phyloP scores from a whole-genome alignment of 768 basidiomycete genomes.

The Lactifluus subvellereus region DNA sequence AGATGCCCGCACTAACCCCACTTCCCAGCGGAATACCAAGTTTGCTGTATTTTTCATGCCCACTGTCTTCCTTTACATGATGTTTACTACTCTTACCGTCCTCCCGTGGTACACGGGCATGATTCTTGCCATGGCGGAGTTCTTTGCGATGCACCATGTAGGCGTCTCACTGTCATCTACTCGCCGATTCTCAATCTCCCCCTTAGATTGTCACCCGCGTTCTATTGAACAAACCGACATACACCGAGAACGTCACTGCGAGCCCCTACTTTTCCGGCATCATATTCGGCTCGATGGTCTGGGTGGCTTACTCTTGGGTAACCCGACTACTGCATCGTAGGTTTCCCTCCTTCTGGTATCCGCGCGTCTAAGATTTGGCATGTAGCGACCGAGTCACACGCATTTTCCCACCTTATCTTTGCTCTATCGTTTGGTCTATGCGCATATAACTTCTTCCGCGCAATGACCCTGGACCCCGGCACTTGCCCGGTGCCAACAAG shows the following conservation, averaged over 20 bases:
- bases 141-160: slow-evolving; percentile 93
- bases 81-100: slow-evolving; percentile 77
- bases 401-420: slow-evolving; percentile 72
- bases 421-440: slow-evolving; percentile 66
- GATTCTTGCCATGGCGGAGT: slow-evolving; percentile 76
- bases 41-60: slow-evolving; percentile 75
- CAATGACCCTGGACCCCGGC: slow-evolving; percentile 86
- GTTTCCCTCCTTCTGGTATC: slow-evolving; percentile 25
- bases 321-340: slow-evolving; percentile 68
- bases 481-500: slow-evolving; percentile 73
- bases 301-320: slow-evolving; percentile 52
- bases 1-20: background rate
- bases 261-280: slow-evolving; percentile 94
- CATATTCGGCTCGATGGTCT: slow-evolving; percentile 74
- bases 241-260: slow-evolving; percentile 76
- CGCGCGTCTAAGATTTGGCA: slow-evolving; percentile 2
- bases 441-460: slow-evolving; percentile 85
- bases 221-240: slow-evolving; percentile 72
- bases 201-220: slow-evolving; percentile 76
- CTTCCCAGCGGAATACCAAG: slow-evolving; percentile 69
- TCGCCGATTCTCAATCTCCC: slow-evolving; percentile 13
- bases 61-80: slow-evolving; percentile 69
- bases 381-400: slow-evolving; percentile 33
- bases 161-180: slow-evolving; percentile 29
- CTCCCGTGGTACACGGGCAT: slow-evolving; percentile 89